Evolutionary conservation across 179 eudicot species (phyloP).

Genomic region (Kewa caespitosa): DNA sequence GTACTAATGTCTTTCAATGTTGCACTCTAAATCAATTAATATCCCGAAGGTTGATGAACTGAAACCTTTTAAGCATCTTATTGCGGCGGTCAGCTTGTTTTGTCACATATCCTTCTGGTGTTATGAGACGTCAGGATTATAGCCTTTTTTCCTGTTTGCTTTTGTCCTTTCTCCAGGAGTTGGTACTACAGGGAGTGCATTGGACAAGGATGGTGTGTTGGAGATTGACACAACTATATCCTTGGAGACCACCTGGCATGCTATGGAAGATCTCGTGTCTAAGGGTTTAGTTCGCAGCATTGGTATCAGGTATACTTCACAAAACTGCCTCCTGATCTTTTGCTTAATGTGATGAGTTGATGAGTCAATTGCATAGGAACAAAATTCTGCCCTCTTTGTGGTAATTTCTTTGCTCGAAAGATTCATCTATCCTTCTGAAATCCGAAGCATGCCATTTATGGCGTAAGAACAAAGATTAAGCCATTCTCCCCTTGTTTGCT

Average conservation of each 20-base stretch:
- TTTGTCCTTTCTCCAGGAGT: conserved; percentile 46
- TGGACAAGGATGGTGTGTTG: conserved; percentile 81
- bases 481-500: neutral
- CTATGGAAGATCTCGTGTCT: conserved; percentile 87
- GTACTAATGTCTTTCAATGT: neutral
- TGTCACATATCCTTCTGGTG: no score
- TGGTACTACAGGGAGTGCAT: conserved; percentile 75
- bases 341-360: neutral
- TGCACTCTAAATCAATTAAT: neutral
- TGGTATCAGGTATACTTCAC: conserved; percentile 65
- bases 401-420: neutral
- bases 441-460: no score
- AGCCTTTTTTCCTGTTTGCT: neutral
- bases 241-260: conserved; percentile 93
- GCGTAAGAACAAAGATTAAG: neutral
- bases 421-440: no score
- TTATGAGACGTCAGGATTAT: neutral
- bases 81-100: neutral
- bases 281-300: conserved; percentile 84
- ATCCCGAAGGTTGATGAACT: neutral
- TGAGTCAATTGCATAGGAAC: no score
- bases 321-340: neutral
- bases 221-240: conserved; percentile 82
- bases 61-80: neutral
- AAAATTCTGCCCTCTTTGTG: neutral